Evolutionary conservation across 139 green algal species (phyloP).

Genomic region (Tetraselmis striata): DNA sequence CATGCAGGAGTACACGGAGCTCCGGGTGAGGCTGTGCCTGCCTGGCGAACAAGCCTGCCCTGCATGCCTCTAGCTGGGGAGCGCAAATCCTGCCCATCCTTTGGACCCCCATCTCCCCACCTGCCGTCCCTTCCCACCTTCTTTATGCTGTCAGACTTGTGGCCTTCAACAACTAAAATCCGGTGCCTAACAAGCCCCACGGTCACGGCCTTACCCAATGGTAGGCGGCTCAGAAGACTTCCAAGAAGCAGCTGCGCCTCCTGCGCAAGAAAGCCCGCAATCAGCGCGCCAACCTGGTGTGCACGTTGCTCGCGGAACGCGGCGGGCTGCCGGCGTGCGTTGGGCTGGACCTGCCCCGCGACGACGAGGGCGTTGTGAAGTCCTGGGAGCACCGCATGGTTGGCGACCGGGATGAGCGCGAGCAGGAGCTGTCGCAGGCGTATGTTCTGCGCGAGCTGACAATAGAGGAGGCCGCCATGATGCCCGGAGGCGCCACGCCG

Average conservation of each 20-base stretch:
- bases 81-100: too few relatives aligned
- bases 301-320: too few relatives aligned
- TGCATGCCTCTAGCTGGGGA: too few relatives aligned
- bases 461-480: neutral
- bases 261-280: neutral
- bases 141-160: too few relatives aligned
- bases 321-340: neutral
- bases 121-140: too few relatives aligned
- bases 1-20: constrained; percentile 7
- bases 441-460: neutral
- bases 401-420: neutral
- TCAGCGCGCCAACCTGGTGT: too few relatives aligned
- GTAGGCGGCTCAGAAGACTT: neutral
- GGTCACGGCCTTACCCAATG: too few relatives aligned
- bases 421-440: neutral
- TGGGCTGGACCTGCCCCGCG: neutral
- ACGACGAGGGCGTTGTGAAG: neutral
- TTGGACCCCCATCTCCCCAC: too few relatives aligned
- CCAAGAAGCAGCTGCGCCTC: neutral
- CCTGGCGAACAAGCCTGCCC: too few relatives aligned
- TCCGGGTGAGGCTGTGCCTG: too few relatives aligned
- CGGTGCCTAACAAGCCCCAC: too few relatives aligned
- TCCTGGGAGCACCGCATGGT: neutral
- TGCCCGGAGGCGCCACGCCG: neutral
- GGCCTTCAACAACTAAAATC: too few relatives aligned